A percentile compares a stretch with the other conserved stretches of the same genome.
Evolutionary conservation across 2,329 filamentous ascomycete species (phyloP).

Genomic region (Talaromyces marneffei): DNA sequence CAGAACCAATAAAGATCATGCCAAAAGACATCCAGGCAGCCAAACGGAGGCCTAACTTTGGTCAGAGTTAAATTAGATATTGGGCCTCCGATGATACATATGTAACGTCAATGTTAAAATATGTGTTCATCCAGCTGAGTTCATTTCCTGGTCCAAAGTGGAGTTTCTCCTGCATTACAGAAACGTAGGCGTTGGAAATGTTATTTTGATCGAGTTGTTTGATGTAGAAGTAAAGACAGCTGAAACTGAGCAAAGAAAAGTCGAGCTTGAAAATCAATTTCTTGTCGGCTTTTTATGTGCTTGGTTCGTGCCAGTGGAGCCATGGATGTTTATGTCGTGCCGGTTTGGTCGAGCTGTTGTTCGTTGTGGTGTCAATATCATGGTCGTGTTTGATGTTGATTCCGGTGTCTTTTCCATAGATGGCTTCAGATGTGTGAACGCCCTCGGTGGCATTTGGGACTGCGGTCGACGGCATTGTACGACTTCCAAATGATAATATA

Average conservation of each 20-base stretch:
- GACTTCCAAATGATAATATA: too few species aligned
- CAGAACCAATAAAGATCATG: conserved; percentile 7
- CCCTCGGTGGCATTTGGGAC: too few species aligned
- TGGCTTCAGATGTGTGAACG: background rate
- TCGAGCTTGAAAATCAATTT: conserved; percentile 45
- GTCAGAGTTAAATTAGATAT: conserved; percentile 5
- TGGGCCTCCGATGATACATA: conserved; percentile 7
- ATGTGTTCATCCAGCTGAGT: conserved; percentile 11
- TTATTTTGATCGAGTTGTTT: conserved; percentile 34
- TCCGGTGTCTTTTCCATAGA: background rate
- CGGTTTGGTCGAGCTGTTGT: background rate
- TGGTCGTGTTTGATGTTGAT: background rate
- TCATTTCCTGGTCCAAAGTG: conserved; percentile 24
- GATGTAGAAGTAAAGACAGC: background rate
- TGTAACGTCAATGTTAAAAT: conserved; percentile 10
- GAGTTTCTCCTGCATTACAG: conserved; percentile 44
- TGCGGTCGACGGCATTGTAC: background rate
- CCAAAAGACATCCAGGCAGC: conserved; percentile 5
- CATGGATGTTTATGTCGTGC: background rate
- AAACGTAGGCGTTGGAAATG: conserved; percentile 29
- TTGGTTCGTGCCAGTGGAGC: conserved; percentile 8
- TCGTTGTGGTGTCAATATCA: background rate
- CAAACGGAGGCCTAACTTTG: conserved; percentile 1
- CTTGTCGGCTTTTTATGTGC: conserved; percentile 28
- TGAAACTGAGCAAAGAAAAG: conserved; percentile 28